phyloP scores from a whole-genome alignment of 1,139 yeast genomes.

The Yamadazyma diddensiae region DNA sequence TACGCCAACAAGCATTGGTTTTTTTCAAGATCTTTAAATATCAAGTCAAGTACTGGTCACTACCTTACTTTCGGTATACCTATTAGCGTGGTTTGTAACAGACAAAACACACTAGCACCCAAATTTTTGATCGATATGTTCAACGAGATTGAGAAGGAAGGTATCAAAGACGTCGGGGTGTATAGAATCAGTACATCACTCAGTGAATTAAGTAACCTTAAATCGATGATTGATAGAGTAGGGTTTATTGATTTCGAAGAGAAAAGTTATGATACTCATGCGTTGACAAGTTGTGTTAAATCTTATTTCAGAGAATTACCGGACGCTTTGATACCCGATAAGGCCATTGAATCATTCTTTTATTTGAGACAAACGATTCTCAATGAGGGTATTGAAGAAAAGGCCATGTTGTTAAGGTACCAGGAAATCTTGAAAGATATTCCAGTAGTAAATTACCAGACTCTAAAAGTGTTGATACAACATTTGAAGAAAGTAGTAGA shows the following conservation, averaged over 20 bases:
- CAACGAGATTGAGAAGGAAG: slow-evolving; percentile 75
- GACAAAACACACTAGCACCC: slow-evolving; percentile 68
- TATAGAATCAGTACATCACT: slow-evolving; percentile 91
- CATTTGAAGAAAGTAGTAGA: slow-evolving; percentile 67
- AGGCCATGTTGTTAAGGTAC: slow-evolving; percentile 33
- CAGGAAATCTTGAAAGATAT: slow-evolving; percentile 44
- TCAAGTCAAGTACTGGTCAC: slow-evolving; percentile 16
- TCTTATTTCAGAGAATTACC: slow-evolving; percentile 84
- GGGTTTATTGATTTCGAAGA: slow-evolving; percentile 59
- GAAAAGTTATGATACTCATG: slow-evolving; percentile 78
- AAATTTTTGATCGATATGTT: slow-evolving; percentile 61
- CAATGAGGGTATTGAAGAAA: slow-evolving; percentile 7
- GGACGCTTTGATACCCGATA: slow-evolving; percentile 71
- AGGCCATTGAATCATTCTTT: slow-evolving; percentile 49
- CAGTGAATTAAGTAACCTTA: slow-evolving; percentile 70
- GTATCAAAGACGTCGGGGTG: slow-evolving; percentile 86
- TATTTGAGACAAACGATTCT: slow-evolving; percentile 30
- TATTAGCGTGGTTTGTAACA: slow-evolving; percentile 64
- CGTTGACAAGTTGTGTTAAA: slow-evolving; percentile 87
- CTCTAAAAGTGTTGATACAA: slow-evolving; percentile 61
- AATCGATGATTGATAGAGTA: slow-evolving; percentile 68
- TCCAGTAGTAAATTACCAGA: slow-evolving; percentile 65
- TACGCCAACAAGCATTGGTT: slow-evolving; percentile 58
- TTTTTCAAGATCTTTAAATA: slow-evolving; percentile 40
- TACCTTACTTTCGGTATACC: slow-evolving; percentile 86